A percentile compares a stretch with the other conserved stretches of the same genome.
Evolutionary conservation across 2,329 filamentous ascomycete genomes (phyloP).

Genomic region (Ceratocystiopsis minuta): DNA sequence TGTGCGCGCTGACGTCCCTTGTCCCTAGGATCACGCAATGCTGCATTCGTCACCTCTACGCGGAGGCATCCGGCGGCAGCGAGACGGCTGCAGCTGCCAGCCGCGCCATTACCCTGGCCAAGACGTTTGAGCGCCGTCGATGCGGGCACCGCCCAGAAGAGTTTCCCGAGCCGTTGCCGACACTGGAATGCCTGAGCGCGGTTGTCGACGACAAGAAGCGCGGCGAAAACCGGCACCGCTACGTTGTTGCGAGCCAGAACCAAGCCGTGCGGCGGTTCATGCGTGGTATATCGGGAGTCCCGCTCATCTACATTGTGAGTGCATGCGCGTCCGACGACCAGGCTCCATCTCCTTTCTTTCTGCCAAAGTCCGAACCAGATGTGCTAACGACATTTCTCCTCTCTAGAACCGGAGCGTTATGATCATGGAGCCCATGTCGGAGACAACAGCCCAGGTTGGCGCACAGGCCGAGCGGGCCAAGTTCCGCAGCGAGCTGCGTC

Average conservation of each 20-base stretch:
- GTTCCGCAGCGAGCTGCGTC: conserved; percentile 51
- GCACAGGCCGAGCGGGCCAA: conserved; percentile 56
- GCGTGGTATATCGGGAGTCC: conserved; percentile 51
- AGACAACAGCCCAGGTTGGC: conserved; percentile 41
- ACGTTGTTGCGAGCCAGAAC: conserved; percentile 61
- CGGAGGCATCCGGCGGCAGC: no score
- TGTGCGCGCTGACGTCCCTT: no score
- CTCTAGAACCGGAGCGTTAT: conserved; percentile 38
- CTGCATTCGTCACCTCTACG: conserved; percentile 12
- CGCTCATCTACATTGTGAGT: conserved; percentile 45
- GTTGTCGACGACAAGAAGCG: conserved; percentile 59
- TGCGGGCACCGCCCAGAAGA: conserved; percentile 62
- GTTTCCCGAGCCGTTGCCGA: conserved; percentile 50
- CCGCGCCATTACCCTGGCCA: conserved; percentile 51
- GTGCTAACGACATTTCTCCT: no score
- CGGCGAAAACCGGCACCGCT: conserved; percentile 58
- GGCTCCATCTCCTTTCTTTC: background rate
- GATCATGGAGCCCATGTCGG: conserved; percentile 53
- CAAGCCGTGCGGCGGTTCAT: conserved; percentile 42
- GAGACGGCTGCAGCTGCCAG: no score
- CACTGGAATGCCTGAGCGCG: conserved; percentile 49
- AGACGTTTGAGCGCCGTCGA: conserved; percentile 51
- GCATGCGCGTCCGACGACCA: no score
- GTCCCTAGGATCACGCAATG: conserved; percentile 9
- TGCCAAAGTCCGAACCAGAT: no score